Evolutionary conservation across 306 rosid species (phyloP), one percentile per base, ranked within the genome.

Genomic region (Cicer pinnatifidum): DNA sequence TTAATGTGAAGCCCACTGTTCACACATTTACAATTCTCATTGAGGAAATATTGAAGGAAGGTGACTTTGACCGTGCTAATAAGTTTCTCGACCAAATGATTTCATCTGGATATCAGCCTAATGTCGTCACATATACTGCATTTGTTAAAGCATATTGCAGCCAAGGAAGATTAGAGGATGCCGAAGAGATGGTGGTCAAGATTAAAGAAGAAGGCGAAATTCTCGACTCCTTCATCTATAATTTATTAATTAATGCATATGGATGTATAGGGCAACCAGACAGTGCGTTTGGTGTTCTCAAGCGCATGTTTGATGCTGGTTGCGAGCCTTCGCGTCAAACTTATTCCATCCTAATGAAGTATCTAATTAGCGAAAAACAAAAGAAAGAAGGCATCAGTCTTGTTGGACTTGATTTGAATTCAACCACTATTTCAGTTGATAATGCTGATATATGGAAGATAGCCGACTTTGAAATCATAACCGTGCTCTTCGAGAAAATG

Each of bases 111-210:
- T 78, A 45, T 72, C 86, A 73, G 41, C 96, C 98, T 69, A 90
- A 87, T 78, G 86, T 84, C 13, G 73, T 87, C 77, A 86, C 85
- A n/a, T 88, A 88, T 69, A 89, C 95, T 67, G 78, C 89, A 66
- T 92, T 86, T 86, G 28, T 92, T 50, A 87, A 86, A 82, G 88
- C 95, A 54, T 87, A 82, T 82, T 92, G 98, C 78, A 77, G 88
- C 80, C 77, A 82, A 39, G 91, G 92, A 54, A 82, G 91, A 78
- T 67, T 90, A 69, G 69, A 80, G 82, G 89, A 92, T 8, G 96
- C 95, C 50, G 95, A 92, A 86, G 79, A 77, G 69, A 40, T 86
- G 77, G 50, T 88, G 83, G 71, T 56, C 69, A 83, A 74, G 85
- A 90, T 92, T 83, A 84, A 84, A 61, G 70, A 76, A 19, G 87